Conservation (phyloP, 2,329 filamentous ascomycete genomes). For the Xenoacremonium recifei region DNA sequence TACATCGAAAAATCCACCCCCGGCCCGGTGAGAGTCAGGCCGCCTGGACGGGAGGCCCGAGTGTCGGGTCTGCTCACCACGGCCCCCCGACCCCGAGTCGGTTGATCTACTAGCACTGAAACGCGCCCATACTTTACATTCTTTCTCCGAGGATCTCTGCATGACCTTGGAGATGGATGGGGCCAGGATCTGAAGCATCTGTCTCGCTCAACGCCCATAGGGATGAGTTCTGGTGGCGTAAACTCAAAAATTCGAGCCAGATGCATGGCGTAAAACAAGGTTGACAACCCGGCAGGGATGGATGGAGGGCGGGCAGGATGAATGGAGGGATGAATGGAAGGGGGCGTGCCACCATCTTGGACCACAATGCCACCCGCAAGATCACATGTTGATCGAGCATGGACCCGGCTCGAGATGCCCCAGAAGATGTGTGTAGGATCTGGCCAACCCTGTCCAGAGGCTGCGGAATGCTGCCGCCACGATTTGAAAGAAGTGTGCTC, state of each 20-base stretch:
- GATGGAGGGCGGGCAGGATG: not conserved
- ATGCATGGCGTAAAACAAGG: constrained; percentile 20
- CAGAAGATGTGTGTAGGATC: constrained; percentile 16
- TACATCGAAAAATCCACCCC: too few species aligned
- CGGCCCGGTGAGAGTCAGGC: too few species aligned
- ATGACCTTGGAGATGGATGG: too few species aligned
- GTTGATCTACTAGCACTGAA: too few species aligned
- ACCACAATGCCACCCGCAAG: not conserved
- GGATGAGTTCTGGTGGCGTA: constrained; percentile 8
- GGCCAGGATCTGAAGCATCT: constrained; percentile 1
- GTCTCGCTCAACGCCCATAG: not conserved
- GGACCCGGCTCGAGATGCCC: not conserved
- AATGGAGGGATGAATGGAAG: constrained; percentile 1
- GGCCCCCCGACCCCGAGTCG: too few species aligned
- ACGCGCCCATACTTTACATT: too few species aligned
- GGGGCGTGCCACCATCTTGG: constrained; percentile 1
- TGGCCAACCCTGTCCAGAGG: constrained; percentile 19
- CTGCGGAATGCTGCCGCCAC: constrained; percentile 29
- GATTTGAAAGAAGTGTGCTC: constrained; percentile 18
- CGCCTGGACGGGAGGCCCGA: too few species aligned
- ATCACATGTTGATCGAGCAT: constrained; percentile 1
- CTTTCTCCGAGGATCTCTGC: too few species aligned
- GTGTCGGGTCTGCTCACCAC: too few species aligned
- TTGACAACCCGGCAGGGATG: constrained; percentile 6
- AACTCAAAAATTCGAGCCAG: constrained; percentile 4